Base-by-base conservation (phyloP, 2,329 filamentous ascomycete species). In the Grosmannia serpens region DNA sequence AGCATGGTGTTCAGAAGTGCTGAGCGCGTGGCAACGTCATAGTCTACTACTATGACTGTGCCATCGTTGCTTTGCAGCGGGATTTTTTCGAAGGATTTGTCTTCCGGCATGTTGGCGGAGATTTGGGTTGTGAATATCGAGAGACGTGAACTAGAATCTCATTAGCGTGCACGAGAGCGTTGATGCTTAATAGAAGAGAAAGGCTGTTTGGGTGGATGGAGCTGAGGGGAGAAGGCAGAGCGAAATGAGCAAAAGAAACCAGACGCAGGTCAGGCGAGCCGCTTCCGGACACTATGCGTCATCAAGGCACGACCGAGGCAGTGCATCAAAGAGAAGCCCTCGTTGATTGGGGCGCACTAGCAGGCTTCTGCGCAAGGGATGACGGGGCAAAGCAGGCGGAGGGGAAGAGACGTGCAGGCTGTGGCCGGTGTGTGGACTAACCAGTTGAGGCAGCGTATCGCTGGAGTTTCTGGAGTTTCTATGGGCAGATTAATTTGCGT, bases 1-100 rank as follows among this genome's bases (percentile, higher is more conserved):
- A 99, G 82, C 87, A 99, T 87, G 80, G 97, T 96, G 84, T 96
- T 96, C 79, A 99, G 95, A 57, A 99, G 81, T 68, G 96, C 84
- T 3, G 90, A 96, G 64, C 92, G 89, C 78, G 96, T 90, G 49
- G 89, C 90, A 61, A 97, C 88, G 44, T 83, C 78, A 64, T 89
- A 89, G 64, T 95, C 91, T 57, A 80, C 74, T 64, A 73, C 70
- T 56, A 82, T 74, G 31, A 68, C 65, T 52, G 73, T 72, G 59
- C 67, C 70, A 63, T 83, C 80, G 65, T 80, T 81, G 73, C 77
- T 80, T 64, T 71, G 67, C 33, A 83, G 68, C 67, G 71, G 75
- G 64, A 82, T 69, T 70, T 75, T 78, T 58, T 73, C 65, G 24
- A 64, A 60, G 7, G 29, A 4, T 57, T 60, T 65, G 51, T 69